These are phyloP conservation scores for Eleusine indica DNA, from an alignment of 176 grass and related monocot species.

Conservation along the genomic window DNA sequence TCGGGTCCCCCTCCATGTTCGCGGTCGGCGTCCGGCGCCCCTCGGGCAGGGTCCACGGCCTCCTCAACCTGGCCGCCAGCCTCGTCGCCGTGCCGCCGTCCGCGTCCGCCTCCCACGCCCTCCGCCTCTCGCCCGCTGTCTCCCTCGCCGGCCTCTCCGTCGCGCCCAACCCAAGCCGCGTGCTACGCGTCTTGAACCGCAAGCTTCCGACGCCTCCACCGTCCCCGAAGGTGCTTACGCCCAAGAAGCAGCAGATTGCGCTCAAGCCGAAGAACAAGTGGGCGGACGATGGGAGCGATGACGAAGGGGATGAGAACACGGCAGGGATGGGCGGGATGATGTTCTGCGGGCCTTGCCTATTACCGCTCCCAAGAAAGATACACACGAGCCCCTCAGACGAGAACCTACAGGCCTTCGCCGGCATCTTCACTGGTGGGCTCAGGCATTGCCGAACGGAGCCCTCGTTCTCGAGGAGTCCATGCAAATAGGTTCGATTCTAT, in stretches of 20 bases:
- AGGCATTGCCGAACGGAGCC: constrained; percentile 42
- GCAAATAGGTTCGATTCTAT: constrained; percentile 46
- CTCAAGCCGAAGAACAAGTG: constrained; percentile 31
- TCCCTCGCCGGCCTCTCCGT: constrained; percentile 63
- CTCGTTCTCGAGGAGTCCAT: constrained; percentile 29
- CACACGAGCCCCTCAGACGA: constrained; percentile 64
- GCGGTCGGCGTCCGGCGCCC: constrained; percentile 69
- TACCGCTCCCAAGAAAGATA: constrained; percentile 70
- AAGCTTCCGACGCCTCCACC: constrained; percentile 33
- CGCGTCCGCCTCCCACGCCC: constrained; percentile 53
- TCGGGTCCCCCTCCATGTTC: constrained; percentile 69
- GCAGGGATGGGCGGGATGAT: constrained; percentile 41
- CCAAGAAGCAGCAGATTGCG: constrained; percentile 42
- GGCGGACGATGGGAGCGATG: constrained; percentile 38
- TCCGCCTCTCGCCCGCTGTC: constrained; percentile 61
- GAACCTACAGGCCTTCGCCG: constrained; percentile 55
- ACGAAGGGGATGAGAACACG: constrained; percentile 41
- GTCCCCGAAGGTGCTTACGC: constrained; percentile 42
- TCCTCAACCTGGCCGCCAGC: constrained; percentile 60
- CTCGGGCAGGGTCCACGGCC: constrained; percentile 55
- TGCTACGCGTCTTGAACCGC: constrained; percentile 58
- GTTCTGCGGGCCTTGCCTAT: constrained; percentile 72
- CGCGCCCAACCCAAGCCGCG: constrained; percentile 49
- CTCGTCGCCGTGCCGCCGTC: constrained; percentile 58
- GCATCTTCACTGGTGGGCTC: constrained; percentile 36